A percentile compares a stretch with the other conserved stretches of the same genome.
Conservation (phyloP, 192 early-diverging fungal species). For the Entomortierella lignicola region DNA sequence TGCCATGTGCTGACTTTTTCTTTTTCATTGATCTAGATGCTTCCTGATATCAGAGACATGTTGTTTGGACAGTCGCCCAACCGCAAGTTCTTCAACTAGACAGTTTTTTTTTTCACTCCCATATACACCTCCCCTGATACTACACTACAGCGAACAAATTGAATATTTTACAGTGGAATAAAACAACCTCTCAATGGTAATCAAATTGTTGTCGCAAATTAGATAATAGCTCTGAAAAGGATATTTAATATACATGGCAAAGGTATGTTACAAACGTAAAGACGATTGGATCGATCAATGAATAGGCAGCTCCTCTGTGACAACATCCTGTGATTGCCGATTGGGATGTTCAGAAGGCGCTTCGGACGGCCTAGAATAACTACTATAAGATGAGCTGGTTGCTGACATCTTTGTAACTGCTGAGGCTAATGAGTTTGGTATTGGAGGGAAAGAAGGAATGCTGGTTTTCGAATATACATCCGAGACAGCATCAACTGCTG, state of each 20-base stretch:
- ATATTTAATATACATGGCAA: slow-evolving; percentile 11
- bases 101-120: background rate
- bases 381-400: background rate
- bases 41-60: slow-evolving; percentile 90
- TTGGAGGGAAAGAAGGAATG: slow-evolving; percentile 39
- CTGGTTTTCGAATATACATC: slow-evolving; percentile 43
- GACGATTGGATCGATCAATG: background rate
- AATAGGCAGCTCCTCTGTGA: background rate
- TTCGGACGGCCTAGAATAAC: background rate
- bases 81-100: slow-evolving; percentile 93
- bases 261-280: slow-evolving; percentile 9
- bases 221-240: too few relatives aligned
- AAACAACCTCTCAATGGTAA: background rate
- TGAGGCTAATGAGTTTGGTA: slow-evolving; percentile 33
- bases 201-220: too few relatives aligned
- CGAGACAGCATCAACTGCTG: slow-evolving; percentile 47
- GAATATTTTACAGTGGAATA: background rate
- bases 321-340: background rate
- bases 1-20: background rate
- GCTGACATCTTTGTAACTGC: slow-evolving; percentile 34
- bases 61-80: slow-evolving; percentile 93
- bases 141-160: too few relatives aligned
- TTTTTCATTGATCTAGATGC: slow-evolving; percentile 74
- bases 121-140: background rate
- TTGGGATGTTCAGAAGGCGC: background rate